Percentiles rank a stretch among this genome's conserved stretches.
Conservation (phyloP, 2,329 filamentous ascomycete genomes). For the Penicillium freii region DNA sequence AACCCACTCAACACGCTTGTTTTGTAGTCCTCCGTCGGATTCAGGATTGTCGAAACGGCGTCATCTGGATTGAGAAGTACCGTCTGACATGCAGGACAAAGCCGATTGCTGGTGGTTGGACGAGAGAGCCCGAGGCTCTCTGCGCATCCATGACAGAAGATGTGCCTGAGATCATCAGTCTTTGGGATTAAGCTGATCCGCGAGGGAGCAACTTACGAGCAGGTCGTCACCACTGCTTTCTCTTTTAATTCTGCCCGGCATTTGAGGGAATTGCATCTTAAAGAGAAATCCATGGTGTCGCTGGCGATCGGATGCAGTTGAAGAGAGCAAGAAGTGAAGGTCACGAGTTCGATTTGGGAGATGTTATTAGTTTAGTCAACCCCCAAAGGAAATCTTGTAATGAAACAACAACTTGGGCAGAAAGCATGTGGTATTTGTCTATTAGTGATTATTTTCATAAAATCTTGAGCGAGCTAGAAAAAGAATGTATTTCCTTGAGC, state of each 20-base stretch:
- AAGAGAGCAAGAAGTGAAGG: slow-evolving; percentile 8
- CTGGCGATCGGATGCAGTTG: slow-evolving; percentile 11
- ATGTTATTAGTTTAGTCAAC: neutral
- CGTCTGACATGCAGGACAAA: slow-evolving; percentile 74
- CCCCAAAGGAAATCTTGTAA: neutral
- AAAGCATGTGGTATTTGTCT: slow-evolving; percentile 8
- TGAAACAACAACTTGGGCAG: neutral
- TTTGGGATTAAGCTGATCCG: neutral
- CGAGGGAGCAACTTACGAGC: slow-evolving; percentile 59
- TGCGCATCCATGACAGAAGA: slow-evolving; percentile 78
- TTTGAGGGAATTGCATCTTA: slow-evolving; percentile 77
- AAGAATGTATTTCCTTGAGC: slow-evolving; percentile 91
- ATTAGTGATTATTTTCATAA: slow-evolving; percentile 15
- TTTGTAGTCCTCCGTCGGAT: slow-evolving; percentile 85
- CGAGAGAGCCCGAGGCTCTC: slow-evolving; percentile 61
- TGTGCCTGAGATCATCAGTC: slow-evolving; percentile 59
- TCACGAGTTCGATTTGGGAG: slow-evolving; percentile 7
- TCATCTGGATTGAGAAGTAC: slow-evolving; percentile 70
- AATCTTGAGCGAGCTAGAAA: slow-evolving; percentile 48
- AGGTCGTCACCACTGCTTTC: slow-evolving; percentile 80
- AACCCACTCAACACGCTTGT: slow-evolving; percentile 80
- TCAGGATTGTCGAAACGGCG: slow-evolving; percentile 67
- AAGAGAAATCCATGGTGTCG: slow-evolving; percentile 64
- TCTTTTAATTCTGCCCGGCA: slow-evolving; percentile 69
- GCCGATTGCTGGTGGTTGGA: slow-evolving; percentile 52